Evolutionary conservation across 768 basidiomycete genomes (phyloP), one percentile per base, ranked within the genome.

Genomic region (Lactarius indigo): DNA sequence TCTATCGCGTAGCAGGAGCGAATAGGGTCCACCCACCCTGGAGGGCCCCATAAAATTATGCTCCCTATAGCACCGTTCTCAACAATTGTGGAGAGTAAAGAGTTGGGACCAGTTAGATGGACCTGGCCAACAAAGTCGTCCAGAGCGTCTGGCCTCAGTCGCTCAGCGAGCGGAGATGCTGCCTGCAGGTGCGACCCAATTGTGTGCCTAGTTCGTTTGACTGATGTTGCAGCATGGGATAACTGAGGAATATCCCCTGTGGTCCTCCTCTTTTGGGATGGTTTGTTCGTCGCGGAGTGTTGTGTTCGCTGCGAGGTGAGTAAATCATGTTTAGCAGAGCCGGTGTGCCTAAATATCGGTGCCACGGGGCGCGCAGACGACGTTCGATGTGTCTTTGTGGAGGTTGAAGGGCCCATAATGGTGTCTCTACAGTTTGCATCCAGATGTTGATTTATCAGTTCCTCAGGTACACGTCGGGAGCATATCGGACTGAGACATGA

Each of bases 1-100:
- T 17, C 50, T 57, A 30, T 37, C 61, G 59, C 63, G 15, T 60
- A 71, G 10, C 28, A n/a, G 9, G 41, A 35, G 23, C 2, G n/a
- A 50, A 9, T 35, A 7, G 15, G 30, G 41, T 23, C n/a, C 10
- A 18, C 76, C 66, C 69, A 84, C 86, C 89, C 90, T 5, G 89
- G 89, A 26, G 89, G 89, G 2, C 89, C 89, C 89, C 90, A 91
- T 47, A 90, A 78, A 65, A 90, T 84, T 61, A 87, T 78, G 69
- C 87, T 87, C 10, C 88, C 87, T 61, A 80, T 74, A 23, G 76
- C 79, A 23, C 85, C 83, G 28, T 74, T 76, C 31, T 81, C 79
- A 13, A 88, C 75, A 61, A 86, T 74, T 39, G 78, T 81, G 66
- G 84, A 79, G 47, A 93, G 79, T 50, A 89, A 73, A 5, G 85